A percentile compares a stretch with the other conserved stretches of the same genome.
These are phyloP conservation scores for Phialocephala subalpina DNA, from an alignment of 2,329 filamentous ascomycete species.

Conservation along the genomic window DNA sequence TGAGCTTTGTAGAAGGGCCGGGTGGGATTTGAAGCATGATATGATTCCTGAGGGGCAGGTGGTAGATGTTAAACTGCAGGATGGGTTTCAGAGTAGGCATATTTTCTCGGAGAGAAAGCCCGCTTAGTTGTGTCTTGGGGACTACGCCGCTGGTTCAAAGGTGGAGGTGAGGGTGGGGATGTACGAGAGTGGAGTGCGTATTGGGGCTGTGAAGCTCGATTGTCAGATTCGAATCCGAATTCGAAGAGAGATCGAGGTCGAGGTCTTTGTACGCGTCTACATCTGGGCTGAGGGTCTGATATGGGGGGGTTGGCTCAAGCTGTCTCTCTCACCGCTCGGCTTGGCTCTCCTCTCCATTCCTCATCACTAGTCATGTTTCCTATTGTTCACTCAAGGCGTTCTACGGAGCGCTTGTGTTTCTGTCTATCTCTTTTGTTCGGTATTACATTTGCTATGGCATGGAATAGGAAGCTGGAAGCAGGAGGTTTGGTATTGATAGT, in stretches of 20 bases:
- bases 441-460: slow-evolving; percentile 1
- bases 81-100: slow-evolving; percentile 56
- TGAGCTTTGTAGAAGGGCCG: slow-evolving; percentile 82
- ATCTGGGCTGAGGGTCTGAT: background rate
- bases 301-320: background rate
- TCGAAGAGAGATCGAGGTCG: background rate
- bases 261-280: background rate
- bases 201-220: background rate
- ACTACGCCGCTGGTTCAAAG: background rate
- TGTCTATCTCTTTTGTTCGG: background rate
- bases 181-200: slow-evolving; percentile 1
- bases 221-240: background rate
- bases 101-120: slow-evolving; percentile 45
- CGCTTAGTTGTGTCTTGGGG: background rate
- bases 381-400: background rate
- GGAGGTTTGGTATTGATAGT: background rate
- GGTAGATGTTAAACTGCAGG: slow-evolving; percentile 61
- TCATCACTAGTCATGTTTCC: background rate
- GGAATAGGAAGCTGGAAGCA: background rate
- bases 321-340: too few relatives aligned
- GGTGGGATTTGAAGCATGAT: slow-evolving; percentile 82
- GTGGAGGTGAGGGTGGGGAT: background rate
- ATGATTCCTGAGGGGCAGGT: slow-evolving; percentile 78
- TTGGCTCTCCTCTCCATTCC: background rate
- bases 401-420: background rate